phyloP scores from a whole-genome alignment of 2,329 filamentous ascomycete genomes.

The Microsporum ferrugineum region DNA sequence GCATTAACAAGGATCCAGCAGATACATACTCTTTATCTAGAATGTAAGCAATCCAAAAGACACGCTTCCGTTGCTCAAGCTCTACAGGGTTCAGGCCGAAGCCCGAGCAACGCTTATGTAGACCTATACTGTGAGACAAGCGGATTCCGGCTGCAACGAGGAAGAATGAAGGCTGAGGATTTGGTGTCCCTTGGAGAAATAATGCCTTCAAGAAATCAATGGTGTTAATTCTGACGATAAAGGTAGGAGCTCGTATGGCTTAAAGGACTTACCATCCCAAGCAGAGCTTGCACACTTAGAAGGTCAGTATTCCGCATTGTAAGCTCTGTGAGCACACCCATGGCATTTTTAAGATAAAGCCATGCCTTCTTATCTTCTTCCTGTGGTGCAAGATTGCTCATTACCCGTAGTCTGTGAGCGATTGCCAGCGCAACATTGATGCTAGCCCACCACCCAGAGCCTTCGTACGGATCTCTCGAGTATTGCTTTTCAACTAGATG shows the following conservation, averaged over 20 bases:
- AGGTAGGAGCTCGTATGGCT: background rate
- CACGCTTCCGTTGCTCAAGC: constrained; percentile 74
- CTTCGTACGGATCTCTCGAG: constrained; percentile 80
- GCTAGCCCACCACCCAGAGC: constrained; percentile 97
- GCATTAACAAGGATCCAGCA: background rate
- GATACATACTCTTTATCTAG: constrained; percentile 54
- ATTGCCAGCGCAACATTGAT: constrained; percentile 91
- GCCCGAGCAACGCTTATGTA: constrained; percentile 84
- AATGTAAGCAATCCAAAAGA: constrained; percentile 67
- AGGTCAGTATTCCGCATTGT: constrained; percentile 95
- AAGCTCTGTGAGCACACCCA: constrained; percentile 83
- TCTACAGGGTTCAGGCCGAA: constrained; percentile 92
- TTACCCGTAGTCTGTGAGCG: constrained; percentile 79
- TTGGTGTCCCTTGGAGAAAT: constrained; percentile 92
- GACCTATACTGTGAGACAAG: constrained; percentile 81
- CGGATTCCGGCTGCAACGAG: constrained; percentile 83
- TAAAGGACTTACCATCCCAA: constrained; percentile 58
- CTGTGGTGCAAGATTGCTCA: constrained; percentile 83
- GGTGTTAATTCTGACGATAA: background rate
- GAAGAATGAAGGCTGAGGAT: constrained; percentile 87
- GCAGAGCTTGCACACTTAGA: constrained; percentile 80
- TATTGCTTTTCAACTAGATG: constrained; percentile 92
- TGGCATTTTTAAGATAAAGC: constrained; percentile 91
- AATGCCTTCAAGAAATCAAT: constrained; percentile 44
- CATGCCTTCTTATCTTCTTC: constrained; percentile 92